Conservation (phyloP, 2,329 filamentous ascomycete genomes). For the Aureobasidium melanogenum region DNA sequence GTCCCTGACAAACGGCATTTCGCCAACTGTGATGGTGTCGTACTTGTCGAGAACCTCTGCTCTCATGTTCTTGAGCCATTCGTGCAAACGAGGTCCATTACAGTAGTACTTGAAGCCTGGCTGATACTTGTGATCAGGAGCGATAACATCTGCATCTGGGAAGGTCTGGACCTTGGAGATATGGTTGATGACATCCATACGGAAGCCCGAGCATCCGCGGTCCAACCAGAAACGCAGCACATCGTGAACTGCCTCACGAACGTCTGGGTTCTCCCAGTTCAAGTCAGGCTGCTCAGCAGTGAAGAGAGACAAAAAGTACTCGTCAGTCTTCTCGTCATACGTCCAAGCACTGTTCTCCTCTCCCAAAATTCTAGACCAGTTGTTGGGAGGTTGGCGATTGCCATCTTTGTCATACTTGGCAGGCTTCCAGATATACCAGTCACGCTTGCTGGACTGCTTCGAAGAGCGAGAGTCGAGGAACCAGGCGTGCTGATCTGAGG, state of each 20-base stretch:
- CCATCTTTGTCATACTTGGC: constrained; percentile 46
- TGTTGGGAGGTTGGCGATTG: constrained; percentile 50
- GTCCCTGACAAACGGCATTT: constrained; percentile 48
- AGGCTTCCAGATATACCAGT: constrained; percentile 60
- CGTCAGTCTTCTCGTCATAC: constrained; percentile 37
- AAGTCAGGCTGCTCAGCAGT: constrained; percentile 39
- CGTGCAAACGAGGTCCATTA: constrained; percentile 51
- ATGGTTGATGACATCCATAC: constrained; percentile 42
- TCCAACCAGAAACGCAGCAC: constrained; percentile 41
- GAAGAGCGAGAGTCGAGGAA: constrained; percentile 47
- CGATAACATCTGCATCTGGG: constrained; percentile 34
- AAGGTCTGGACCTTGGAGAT: constrained; percentile 38
- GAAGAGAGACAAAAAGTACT: constrained; percentile 41
- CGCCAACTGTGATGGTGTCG: constrained; percentile 51
- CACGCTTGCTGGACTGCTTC: constrained; percentile 43
- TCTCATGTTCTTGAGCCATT: constrained; percentile 47
- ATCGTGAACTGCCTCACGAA: constrained; percentile 37
- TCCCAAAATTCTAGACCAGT: constrained; percentile 33
- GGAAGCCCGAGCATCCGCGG: constrained; percentile 37
- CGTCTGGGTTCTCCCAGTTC: constrained; percentile 39
- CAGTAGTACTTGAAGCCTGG: constrained; percentile 43
- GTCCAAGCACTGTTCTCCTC: constrained; percentile 32
- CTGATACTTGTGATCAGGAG: constrained; percentile 36
- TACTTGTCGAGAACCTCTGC: constrained; percentile 44
- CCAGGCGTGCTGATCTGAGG: constrained; percentile 43